Conservation (phyloP, 2,329 filamentous ascomycete species). For the Colletotrichum acutatum region DNA sequence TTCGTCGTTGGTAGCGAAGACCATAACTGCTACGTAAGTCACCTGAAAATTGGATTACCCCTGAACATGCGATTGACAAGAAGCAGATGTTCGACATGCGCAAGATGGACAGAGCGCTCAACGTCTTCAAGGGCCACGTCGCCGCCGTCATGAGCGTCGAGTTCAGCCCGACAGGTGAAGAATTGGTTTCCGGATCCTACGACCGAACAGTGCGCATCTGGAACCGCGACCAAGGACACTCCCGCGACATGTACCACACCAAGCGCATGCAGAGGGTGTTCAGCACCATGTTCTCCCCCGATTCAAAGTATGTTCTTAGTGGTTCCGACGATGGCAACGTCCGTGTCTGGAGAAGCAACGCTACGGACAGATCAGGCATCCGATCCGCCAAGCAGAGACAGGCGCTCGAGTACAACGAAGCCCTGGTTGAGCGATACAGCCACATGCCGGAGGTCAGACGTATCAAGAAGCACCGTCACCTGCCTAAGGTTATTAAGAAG, state of each 20-base stretch:
- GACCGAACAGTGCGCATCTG: constrained; percentile 88
- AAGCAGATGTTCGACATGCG: constrained; percentile 85
- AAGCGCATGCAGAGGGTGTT: constrained; percentile 96
- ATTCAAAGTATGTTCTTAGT: constrained; percentile 88
- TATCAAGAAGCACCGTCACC: constrained; percentile 89
- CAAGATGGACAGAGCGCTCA: constrained; percentile 86
- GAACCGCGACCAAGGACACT: constrained; percentile 83
- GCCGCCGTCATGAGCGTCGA: constrained; percentile 95
- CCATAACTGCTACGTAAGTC: constrained; percentile 74
- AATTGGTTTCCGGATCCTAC: constrained; percentile 90
- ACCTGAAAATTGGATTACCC: not conserved
- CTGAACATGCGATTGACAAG: not conserved
- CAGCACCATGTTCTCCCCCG: constrained; percentile 84
- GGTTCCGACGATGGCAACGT: constrained; percentile 94
- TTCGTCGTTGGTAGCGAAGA: constrained; percentile 94
- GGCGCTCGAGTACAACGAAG: constrained; percentile 91
- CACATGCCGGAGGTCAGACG: constrained; percentile 97
- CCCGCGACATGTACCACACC: constrained; percentile 94
- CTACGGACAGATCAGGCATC: constrained; percentile 84
- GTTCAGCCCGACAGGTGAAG: constrained; percentile 93
- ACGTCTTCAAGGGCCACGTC: constrained; percentile 91
- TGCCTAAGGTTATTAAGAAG: constrained; percentile 96
- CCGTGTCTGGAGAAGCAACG: constrained; percentile 87
- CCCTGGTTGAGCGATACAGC: constrained; percentile 83
- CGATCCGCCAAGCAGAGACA: constrained; percentile 87